Conservation (phyloP, 257 asterid species). For the Fraxinus quadrangulata region DNA sequence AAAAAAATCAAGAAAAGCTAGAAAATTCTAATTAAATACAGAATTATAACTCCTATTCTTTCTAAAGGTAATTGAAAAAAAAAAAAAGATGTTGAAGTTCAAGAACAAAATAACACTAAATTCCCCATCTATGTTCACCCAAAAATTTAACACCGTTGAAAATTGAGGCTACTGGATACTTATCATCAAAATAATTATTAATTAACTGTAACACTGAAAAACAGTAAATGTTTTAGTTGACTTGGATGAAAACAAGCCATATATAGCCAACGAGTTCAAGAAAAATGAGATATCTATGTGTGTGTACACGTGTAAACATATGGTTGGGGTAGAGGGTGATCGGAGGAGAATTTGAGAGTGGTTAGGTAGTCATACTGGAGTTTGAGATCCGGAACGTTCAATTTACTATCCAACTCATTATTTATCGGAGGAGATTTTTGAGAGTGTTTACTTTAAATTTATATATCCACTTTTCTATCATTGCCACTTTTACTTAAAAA, state of each 20-base stretch:
- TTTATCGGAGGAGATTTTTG: too few species aligned
- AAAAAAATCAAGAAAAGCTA: neutral
- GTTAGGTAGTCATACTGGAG: too few species aligned
- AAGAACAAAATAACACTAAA: neutral
- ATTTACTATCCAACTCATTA: too few species aligned
- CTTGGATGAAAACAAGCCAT: neutral
- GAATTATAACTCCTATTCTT: conserved; percentile 2
- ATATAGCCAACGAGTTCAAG: neutral
- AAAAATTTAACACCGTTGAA: neutral
- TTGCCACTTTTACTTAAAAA: too few species aligned
- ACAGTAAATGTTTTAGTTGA: neutral
- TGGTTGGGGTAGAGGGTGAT: neutral
- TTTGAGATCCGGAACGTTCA: too few species aligned
- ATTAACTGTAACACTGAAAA: neutral
- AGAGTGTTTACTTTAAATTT: too few species aligned
- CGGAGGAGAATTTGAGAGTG: neutral
- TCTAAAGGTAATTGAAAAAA: neutral
- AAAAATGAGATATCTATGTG: neutral
- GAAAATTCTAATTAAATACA: neutral
- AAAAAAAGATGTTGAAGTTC: neutral
- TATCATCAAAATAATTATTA: neutral
- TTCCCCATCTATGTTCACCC: neutral
- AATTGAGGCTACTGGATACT: conserved; percentile 1
- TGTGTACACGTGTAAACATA: neutral
- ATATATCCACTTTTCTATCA: too few species aligned